Conservation (phyloP, 2,329 filamentous ascomycete species). For the Fonsecaea multimorphosa region DNA sequence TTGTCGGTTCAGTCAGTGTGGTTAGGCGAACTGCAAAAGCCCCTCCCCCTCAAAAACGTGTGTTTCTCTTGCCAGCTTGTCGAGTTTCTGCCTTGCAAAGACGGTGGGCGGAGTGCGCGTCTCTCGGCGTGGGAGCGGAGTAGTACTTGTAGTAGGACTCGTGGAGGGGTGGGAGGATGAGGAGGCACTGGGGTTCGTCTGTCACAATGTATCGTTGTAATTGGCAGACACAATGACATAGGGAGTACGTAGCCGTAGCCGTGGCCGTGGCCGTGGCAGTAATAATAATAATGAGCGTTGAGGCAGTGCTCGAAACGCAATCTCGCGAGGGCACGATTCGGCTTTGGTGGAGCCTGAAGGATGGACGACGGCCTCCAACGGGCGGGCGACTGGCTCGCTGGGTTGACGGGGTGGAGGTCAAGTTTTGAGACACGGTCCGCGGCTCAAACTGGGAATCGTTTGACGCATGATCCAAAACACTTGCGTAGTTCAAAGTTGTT, state of each 20-base stretch:
- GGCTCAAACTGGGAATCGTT: constrained; percentile 15
- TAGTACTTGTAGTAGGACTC: background rate
- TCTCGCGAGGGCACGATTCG: constrained; percentile 14
- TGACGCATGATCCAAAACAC: constrained; percentile 19
- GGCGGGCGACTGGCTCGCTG: too few relatives aligned
- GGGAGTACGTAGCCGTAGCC: background rate
- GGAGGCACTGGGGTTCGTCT: background rate
- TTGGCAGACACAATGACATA: background rate
- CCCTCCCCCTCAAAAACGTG: constrained; percentile 1
- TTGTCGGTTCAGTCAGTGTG: background rate
- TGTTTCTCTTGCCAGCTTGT: background rate
- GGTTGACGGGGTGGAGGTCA: constrained; percentile 12
- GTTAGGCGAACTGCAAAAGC: background rate
- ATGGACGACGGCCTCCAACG: background rate
- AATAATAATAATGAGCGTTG: background rate
- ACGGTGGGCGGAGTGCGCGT: background rate
- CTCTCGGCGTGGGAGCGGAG: constrained; percentile 7
- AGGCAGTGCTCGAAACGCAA: constrained; percentile 24
- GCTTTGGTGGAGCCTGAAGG: constrained; percentile 15
- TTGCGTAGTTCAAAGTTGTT: background rate
- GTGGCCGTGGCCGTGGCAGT: background rate
- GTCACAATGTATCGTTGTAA: background rate
- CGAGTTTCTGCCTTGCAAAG: background rate
- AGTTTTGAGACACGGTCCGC: constrained; percentile 18
- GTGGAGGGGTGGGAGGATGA: background rate